Conservation (phyloP, 1,139 yeast genomes). For the Taiozyma sp. region DNA sequence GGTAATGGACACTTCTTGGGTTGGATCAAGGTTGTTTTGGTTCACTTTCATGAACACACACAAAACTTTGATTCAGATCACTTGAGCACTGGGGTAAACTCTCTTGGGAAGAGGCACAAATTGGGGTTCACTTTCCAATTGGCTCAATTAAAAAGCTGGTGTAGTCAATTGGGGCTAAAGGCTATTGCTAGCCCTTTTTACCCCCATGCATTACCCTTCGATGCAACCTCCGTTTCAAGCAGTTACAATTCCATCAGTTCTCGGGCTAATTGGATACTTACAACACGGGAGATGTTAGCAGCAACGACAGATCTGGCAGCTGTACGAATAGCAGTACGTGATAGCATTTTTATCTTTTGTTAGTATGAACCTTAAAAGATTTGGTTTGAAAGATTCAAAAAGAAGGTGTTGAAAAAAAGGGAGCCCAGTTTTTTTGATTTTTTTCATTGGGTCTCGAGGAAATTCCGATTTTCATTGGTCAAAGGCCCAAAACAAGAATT, state of each 20-base stretch:
- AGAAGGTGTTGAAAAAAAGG: slow-evolving; percentile 19
- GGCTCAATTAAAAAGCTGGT: background rate
- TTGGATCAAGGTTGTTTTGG: background rate
- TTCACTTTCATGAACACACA: background rate
- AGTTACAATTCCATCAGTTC: background rate
- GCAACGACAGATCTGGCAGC: slow-evolving; percentile 75
- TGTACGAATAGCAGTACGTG: slow-evolving; percentile 81
- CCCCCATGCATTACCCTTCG: background rate
- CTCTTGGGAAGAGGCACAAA: background rate
- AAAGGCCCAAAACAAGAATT: background rate
- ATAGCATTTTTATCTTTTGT: slow-evolving; percentile 48
- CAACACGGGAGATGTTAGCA: slow-evolving; percentile 55
- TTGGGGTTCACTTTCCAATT: background rate
- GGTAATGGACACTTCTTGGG: background rate
- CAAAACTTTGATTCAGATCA: background rate
- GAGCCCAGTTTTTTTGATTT: slow-evolving; percentile 19
- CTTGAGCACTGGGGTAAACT: background rate
- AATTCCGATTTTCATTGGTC: slow-evolving; percentile 20
- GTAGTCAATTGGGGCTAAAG: background rate
- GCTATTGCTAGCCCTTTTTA: background rate
- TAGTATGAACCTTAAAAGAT: slow-evolving; percentile 4
- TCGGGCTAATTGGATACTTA: slow-evolving; percentile 37
- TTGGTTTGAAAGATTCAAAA: slow-evolving; percentile 6
- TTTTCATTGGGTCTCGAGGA: slow-evolving; percentile 20
- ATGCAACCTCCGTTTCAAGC: background rate